Base-by-base conservation (phyloP, 352 stramenopile species). In the Phytophthora hybrid region DNA sequence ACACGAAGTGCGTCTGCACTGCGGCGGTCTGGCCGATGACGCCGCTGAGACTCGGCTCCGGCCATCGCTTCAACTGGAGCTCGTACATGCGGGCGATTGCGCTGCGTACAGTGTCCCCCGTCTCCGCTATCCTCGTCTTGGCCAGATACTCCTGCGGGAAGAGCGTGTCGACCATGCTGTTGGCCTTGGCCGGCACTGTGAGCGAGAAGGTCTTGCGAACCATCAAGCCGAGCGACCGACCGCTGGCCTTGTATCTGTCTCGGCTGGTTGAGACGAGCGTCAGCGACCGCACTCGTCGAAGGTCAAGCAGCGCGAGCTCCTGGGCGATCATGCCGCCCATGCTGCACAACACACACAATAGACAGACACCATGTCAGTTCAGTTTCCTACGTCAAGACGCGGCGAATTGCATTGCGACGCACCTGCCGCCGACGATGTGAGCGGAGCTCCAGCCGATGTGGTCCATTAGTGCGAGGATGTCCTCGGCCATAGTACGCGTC, bases 321-420 rank as follows among this genome's bases (percentile, higher is more conserved):
- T 87, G 73, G 0, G 81, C 76, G 59, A 92, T 84, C 84, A 92
- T 92, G 14, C 81, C 81, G 26, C 81, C 81, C 77, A 88, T 83
- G 39, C 78, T 82, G 37, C 26, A 65, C 23, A 3, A 26, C 23
- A 26, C 23, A 26, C 23, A 26, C 23, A 26, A 26, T 26, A 26
- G 23, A 63, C 67, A 7, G 11, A 41, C 49, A 66, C 3, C n/a
- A 46, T 61, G 37, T 46, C 23, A 64, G 23, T 6, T 63, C 21
- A 63, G 37, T 19, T 19, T 39, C 41, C 13, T n/a, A 49, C 14
- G 6, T 19, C 41, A 49, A 18, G 41, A 49, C 4, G 14, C 13
- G 1, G n/a, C 14, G 23, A 19, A 5, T 5, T 19, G 41, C 16
- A 49, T 49, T 49, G 16, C 1, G 41, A 49, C 41, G 41, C 41